Percentiles rank a stretch among this genome's conserved stretches.
Conservation (phyloP, 352 stramenopile species). For the Pythium utonaiense region DNA sequence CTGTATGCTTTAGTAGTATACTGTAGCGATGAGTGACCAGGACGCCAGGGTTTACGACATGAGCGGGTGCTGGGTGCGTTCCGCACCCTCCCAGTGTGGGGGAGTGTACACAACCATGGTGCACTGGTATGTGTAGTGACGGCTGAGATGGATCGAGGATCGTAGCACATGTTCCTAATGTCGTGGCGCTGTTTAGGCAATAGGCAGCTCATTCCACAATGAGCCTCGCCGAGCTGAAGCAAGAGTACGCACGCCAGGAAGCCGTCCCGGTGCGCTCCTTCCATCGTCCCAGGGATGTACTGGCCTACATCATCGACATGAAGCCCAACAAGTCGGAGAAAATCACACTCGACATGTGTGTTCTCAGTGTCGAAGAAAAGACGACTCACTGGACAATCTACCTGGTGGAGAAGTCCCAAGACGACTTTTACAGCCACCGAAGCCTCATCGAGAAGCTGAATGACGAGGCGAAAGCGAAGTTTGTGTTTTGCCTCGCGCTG, state of each 20-base stretch:
- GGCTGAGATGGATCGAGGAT: too few relatives aligned
- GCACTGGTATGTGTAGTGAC: too few relatives aligned
- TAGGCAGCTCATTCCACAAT: slow-evolving; percentile 10
- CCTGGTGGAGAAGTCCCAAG: slow-evolving; percentile 2
- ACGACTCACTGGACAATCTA: not conserved
- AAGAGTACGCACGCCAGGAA: not conserved
- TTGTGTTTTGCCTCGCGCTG: slow-evolving; percentile 7
- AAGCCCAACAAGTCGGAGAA: not conserved
- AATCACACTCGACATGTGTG: slow-evolving; percentile 3
- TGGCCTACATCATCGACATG: not conserved
- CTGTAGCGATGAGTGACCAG: too few relatives aligned
- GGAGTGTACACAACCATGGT: too few relatives aligned
- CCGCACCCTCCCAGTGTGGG: too few relatives aligned
- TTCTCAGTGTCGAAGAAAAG: not conserved
- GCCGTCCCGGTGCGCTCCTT: not conserved
- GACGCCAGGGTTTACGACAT: too few relatives aligned
- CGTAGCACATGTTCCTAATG: too few relatives aligned
- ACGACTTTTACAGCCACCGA: not conserved
- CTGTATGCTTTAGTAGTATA: too few relatives aligned
- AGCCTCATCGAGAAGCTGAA: not conserved
- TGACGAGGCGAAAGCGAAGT: not conserved
- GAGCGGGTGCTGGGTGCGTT: too few relatives aligned
- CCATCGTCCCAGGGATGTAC: not conserved
- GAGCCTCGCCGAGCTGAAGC: slow-evolving; percentile 7
- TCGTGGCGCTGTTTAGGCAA: too few relatives aligned